Base-by-base conservation (phyloP, 768 basidiomycete species). In the Auricularia heimuer region DNA sequence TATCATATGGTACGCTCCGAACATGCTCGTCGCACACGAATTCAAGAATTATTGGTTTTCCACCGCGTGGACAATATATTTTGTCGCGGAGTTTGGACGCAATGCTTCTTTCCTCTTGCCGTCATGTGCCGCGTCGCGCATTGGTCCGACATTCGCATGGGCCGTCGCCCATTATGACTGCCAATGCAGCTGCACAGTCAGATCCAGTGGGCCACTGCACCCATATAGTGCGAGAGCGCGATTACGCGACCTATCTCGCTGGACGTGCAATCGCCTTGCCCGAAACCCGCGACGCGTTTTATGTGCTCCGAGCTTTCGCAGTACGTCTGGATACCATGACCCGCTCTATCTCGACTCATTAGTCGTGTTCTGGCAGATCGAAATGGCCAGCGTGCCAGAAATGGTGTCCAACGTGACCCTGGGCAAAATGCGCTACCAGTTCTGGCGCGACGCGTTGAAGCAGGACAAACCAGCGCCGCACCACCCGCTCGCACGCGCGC, bases 381-480 rank as follows among this genome's bases (percentile, higher is more conserved):
- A 94, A 72, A 75, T 93, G 63, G 87, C 91, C 10, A 88, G 78
- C 72, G 76, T 92, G 18, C 89, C 87, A 73, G 92, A 94, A 67
- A 78, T 81, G 45, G 88, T 90, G 14, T 89, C 90, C 18, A 88
- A 87, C 65, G 72, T 83, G 42, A 78, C 82, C 45, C 84, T 94
- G 64, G 92, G 90, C n/a, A 84, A 85, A 72, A 90, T 92, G 82
- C 81, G 90, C 68, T 83, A 92, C 78, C 87, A 92, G 72, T 94
- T 93, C 73, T 94, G 92, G 92, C 83, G 85, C 69, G 90, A 94
- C 71, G 85, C 89, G 12, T 71, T 93, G 34, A 89, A 86, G 70
- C 81, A 76, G 60, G 83, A 92, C 90, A 82, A 83, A 71, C 86
- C 79, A 73, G 89, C 90, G 18, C 89, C 88, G 47, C 83, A 82